Conservation (phyloP, 1,139 yeast species). For the Suhomyces atakaporum region DNA sequence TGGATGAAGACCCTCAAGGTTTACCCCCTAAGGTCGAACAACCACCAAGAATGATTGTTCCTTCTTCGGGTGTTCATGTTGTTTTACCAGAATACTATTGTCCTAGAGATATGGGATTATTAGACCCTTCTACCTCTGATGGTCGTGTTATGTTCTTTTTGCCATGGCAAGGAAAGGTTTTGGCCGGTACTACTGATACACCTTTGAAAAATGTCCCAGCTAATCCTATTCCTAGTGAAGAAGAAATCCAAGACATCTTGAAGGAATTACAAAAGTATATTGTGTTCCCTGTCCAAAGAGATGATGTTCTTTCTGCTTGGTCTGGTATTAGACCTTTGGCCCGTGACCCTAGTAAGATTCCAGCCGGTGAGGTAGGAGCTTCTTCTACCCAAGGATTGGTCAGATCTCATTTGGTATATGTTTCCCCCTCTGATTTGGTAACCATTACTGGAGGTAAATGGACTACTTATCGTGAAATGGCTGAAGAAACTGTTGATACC, state of each 20-base stretch:
- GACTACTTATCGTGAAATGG: conserved; percentile 99
- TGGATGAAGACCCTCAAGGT: conserved; percentile 76
- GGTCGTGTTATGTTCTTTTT: conserved; percentile 96
- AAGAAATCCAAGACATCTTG: conserved; percentile 86
- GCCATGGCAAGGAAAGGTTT: conserved; percentile 97
- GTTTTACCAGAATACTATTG: conserved; percentile 91
- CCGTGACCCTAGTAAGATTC: conserved; percentile 72
- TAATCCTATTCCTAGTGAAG: conserved; percentile 85
- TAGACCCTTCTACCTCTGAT: conserved; percentile 90
- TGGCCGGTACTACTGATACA: conserved; percentile 95
- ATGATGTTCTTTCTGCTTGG: conserved; percentile 95
- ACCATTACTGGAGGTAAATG: conserved; percentile 98
- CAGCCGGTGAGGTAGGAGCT: conserved; percentile 45
- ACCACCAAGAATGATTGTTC: conserved; percentile 81
- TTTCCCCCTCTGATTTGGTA: conserved; percentile 71
- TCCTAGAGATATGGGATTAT: conserved; percentile 82
- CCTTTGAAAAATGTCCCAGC: conserved; percentile 74
- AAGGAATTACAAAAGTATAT: conserved; percentile 87
- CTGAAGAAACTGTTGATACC: conserved; percentile 86
- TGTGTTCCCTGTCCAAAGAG: conserved; percentile 84
- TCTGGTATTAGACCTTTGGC: conserved; percentile 95
- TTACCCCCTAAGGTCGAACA: conserved; percentile 54
- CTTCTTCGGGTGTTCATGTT: conserved; percentile 92
- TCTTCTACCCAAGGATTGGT: conserved; percentile 80
- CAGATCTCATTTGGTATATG: conserved; percentile 81